Evolutionary conservation across 2,329 filamentous ascomycete species (phyloP).

Genomic region (Biscogniauxia sp.): DNA sequence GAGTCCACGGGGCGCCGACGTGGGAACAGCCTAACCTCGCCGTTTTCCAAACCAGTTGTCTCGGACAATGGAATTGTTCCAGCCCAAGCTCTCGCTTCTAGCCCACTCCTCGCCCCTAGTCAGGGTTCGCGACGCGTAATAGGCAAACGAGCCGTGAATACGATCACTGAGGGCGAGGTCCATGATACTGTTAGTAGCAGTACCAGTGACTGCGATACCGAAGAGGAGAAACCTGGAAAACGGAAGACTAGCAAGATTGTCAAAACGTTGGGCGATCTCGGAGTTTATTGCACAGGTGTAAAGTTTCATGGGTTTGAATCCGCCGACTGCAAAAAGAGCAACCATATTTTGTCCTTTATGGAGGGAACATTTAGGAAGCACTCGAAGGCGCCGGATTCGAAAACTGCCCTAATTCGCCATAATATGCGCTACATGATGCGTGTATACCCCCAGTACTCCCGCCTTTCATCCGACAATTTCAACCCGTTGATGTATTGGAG

Average conservation of each 20-base stretch:
- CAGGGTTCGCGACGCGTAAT: constrained; percentile 48
- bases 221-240: constrained; percentile 55
- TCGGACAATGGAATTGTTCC: constrained; percentile 57
- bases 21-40: constrained; percentile 74
- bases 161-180: constrained; percentile 56
- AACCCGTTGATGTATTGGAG: constrained; percentile 93
- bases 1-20: constrained; percentile 50
- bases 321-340: constrained; percentile 78
- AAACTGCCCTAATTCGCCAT: constrained; percentile 78
- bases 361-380: constrained; percentile 84
- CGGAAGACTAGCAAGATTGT: constrained; percentile 81
- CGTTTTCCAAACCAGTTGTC: constrained; percentile 62
- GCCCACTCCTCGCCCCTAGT: constrained; percentile 51
- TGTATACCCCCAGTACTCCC: constrained; percentile 82
- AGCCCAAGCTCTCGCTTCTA: constrained; percentile 51
- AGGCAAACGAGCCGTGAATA: constrained; percentile 53
- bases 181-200: constrained; percentile 56
- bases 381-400: constrained; percentile 71
- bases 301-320: constrained; percentile 82
- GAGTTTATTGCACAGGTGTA: constrained; percentile 70
- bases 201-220: constrained; percentile 78
- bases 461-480: constrained; percentile 88
- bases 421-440: constrained; percentile 91
- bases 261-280: constrained; percentile 77
- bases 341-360: constrained; percentile 94